Percentiles rank a stretch among this genome's conserved stretches.
Conservation (phyloP, 495 filamentous ascomycete genomes). For the Neurospora sp. region DNA sequence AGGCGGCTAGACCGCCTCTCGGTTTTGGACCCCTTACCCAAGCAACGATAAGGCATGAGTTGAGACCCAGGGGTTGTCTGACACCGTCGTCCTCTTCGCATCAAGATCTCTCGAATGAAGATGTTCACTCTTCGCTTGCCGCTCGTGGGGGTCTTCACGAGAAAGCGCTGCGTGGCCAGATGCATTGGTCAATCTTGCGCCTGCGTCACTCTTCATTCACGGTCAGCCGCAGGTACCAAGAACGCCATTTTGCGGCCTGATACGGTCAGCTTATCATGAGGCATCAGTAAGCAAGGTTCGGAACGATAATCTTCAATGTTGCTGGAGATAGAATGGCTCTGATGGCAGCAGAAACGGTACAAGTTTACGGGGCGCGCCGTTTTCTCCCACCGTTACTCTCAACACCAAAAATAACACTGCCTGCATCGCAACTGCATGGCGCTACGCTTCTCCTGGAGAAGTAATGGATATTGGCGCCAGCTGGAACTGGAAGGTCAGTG, state of each 20-base stretch:
- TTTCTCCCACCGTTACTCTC: neutral
- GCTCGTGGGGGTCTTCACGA: neutral
- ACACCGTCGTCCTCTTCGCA: neutral
- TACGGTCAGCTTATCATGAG: neutral
- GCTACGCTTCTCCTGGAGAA: neutral
- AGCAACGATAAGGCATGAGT: neutral
- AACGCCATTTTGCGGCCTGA: neutral
- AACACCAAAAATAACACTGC: neutral
- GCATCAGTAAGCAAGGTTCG: neutral
- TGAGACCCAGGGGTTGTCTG: neutral
- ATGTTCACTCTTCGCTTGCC: neutral
- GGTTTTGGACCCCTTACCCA: neutral
- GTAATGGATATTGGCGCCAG: neutral
- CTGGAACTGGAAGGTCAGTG: neutral
- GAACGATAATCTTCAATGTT: neutral
- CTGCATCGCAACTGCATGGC: neutral
- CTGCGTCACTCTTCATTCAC: neutral
- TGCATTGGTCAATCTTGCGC: neutral
- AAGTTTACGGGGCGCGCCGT: neutral
- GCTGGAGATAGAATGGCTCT: neutral
- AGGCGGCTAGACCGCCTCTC: neutral
- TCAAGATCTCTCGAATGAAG: neutral
- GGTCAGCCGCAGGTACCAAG: neutral
- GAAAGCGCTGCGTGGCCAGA: neutral
- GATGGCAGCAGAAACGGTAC: neutral